A percentile compares a stretch with the other conserved stretches of the same genome.
Conservation (phyloP, 768 basidiomycete genomes). For the Kwoniella shandongensis region DNA sequence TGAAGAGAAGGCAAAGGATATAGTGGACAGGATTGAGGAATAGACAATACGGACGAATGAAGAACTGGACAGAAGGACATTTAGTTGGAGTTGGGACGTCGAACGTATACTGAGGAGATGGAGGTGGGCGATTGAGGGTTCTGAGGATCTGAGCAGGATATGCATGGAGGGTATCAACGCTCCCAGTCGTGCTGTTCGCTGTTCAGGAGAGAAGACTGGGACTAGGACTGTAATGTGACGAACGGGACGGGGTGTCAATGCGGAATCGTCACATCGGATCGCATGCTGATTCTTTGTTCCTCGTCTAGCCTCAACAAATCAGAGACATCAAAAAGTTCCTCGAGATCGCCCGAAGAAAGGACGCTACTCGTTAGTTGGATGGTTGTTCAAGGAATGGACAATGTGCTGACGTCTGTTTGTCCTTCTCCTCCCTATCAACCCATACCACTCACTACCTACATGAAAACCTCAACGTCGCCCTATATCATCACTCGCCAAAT, state of each 20-base stretch:
- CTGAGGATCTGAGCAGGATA: no score
- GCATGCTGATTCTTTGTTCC: not conserved
- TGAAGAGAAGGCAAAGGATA: not conserved
- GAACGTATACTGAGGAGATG: no score
- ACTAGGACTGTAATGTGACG: no score
- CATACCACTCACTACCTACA: not conserved
- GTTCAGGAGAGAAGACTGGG: no score
- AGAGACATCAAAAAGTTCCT: constrained; percentile 98
- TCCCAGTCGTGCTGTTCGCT: no score
- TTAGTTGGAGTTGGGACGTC: not conserved
- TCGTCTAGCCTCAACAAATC: constrained; percentile 89
- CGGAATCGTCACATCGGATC: no score
- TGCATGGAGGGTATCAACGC: no score
- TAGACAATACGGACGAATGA: not conserved
- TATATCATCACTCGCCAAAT: no score
- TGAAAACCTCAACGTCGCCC: no score
- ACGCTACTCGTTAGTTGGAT: constrained; percentile 78
- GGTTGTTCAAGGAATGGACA: not conserved
- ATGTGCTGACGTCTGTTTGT: not conserved
- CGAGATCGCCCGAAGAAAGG: constrained; percentile 93
- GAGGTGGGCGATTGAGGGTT: no score
- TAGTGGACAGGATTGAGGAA: not conserved
- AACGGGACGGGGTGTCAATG: no score
- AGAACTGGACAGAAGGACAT: not conserved
- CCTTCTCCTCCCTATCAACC: not conserved